Conservation (phyloP, 2,329 filamentous ascomycete genomes). For the Zymoseptoria ardabiliae region DNA sequence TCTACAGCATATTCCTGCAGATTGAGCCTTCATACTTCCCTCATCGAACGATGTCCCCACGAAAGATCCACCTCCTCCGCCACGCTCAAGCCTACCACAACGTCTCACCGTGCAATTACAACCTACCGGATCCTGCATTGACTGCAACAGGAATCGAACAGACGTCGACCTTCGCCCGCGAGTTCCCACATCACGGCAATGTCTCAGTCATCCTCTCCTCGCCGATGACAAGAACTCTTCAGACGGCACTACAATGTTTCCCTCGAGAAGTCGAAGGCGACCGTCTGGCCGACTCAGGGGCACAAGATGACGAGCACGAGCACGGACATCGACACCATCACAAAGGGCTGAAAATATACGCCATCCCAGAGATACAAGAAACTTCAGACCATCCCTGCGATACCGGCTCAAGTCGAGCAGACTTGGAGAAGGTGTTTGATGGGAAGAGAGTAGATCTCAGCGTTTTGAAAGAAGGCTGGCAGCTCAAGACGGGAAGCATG, state of each 20-base stretch:
- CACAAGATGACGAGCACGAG: constrained; percentile 23
- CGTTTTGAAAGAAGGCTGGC: constrained; percentile 59
- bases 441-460: constrained; percentile 56
- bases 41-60: constrained; percentile 32
- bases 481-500: constrained; percentile 50
- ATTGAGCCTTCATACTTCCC: too few species aligned
- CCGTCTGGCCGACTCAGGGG: background rate
- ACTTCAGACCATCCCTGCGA: constrained; percentile 69
- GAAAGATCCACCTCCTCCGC: constrained; percentile 57
- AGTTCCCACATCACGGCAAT: constrained; percentile 58
- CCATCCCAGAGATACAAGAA: constrained; percentile 72
- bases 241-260: constrained; percentile 56
- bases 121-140: constrained; percentile 68
- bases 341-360: constrained; percentile 49
- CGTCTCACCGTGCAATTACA: constrained; percentile 60
- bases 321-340: constrained; percentile 18
- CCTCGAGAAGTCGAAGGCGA: background rate
- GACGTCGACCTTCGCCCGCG: constrained; percentile 55
- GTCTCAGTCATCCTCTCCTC: constrained; percentile 69
- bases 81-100: constrained; percentile 77
- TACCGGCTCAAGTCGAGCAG: constrained; percentile 53
- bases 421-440: constrained; percentile 55
- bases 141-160: constrained; percentile 70
- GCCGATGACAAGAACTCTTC: constrained; percentile 71
- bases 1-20: background rate